These are phyloP conservation scores for Marsdenia floribunda DNA, from an alignment of 257 asterid genomes.

Conservation along the genomic window DNA sequence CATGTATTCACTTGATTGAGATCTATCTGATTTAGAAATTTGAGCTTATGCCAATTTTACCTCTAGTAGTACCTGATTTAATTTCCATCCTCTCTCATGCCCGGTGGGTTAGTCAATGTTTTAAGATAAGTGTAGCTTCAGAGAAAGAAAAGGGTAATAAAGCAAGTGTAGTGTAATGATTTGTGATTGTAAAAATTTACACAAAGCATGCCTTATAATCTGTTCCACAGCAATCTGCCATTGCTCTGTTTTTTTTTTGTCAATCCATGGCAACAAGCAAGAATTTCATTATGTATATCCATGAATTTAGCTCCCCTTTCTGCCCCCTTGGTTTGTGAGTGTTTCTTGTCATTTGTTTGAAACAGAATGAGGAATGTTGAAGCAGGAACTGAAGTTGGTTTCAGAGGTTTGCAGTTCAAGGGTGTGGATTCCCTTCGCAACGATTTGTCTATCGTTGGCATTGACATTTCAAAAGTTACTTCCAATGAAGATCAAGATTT, in stretches of 20 bases:
- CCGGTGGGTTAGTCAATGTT: background rate
- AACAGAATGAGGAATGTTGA: slow-evolving; percentile 71
- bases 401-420: slow-evolving; percentile 64
- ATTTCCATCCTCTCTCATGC: background rate
- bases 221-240: background rate
- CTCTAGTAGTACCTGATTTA: background rate
- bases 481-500: slow-evolving; percentile 21
- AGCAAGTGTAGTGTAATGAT: background rate
- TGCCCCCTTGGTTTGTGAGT: background rate
- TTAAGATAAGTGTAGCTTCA: too few relatives aligned
- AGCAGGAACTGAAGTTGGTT: slow-evolving; percentile 68
- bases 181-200: background rate
- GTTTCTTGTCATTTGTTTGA: slow-evolving; percentile 1
- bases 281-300: background rate
- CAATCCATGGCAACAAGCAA: background rate
- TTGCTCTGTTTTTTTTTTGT: background rate
- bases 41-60: background rate
- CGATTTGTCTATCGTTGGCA: slow-evolving; percentile 49
- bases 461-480: slow-evolving; percentile 26
- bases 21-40: background rate
- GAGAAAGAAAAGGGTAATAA: too few relatives aligned
- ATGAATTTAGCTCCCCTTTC: background rate
- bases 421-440: slow-evolving; percentile 45
- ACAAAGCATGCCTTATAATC: background rate
- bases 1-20: background rate